Evolutionary conservation across 306 rosid genomes (phyloP).

Genomic region (Ormosia emarginata): DNA sequence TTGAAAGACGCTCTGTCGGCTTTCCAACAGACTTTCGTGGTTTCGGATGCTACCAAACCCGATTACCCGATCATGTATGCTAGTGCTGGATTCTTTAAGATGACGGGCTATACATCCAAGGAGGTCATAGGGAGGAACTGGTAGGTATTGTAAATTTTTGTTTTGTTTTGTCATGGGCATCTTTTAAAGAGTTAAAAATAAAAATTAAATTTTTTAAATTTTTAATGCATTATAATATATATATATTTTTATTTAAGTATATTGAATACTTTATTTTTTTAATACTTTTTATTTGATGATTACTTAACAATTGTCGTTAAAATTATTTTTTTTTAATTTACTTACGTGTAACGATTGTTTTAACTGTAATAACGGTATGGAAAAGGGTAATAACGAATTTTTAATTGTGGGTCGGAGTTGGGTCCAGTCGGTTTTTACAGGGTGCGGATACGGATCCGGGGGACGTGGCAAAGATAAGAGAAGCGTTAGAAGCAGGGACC

Average conservation of each 20-base stretch:
- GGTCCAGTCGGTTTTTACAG: constrained; percentile 86
- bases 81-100: constrained; percentile 88
- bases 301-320: too few relatives aligned
- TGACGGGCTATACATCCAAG: constrained; percentile 92
- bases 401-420: not conserved
- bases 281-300: too few relatives aligned
- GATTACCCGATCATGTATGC: constrained; percentile 94
- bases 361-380: constrained; percentile 22
- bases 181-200: too few relatives aligned
- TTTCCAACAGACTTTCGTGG: constrained; percentile 94
- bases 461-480: constrained; percentile 80
- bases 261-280: too few relatives aligned
- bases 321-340: not conserved
- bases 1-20: constrained; percentile 74
- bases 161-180: too few relatives aligned
- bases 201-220: too few relatives aligned
- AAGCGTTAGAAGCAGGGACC: constrained; percentile 44
- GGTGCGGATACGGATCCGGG: constrained; percentile 77
- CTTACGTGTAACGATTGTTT: not conserved
- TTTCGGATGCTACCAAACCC: constrained; percentile 86
- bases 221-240: too few relatives aligned
- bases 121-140: constrained; percentile 88
- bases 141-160: constrained; percentile 26
- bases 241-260: too few relatives aligned
- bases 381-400: constrained; percentile 17